Conservation (phyloP, 495 filamentous ascomycete species). For the Xylaria longipes region DNA sequence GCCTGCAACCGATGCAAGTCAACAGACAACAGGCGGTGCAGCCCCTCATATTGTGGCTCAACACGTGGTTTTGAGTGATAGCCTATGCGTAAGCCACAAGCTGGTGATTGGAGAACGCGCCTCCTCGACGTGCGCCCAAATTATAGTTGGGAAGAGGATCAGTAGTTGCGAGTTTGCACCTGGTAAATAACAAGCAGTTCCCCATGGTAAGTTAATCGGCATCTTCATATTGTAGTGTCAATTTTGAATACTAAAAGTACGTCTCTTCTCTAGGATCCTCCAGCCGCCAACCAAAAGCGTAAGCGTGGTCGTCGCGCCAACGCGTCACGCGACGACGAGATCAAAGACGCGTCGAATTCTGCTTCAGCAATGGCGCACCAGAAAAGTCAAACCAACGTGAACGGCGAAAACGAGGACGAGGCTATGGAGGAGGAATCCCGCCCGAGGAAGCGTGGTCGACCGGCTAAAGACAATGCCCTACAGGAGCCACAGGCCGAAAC, state of each 20-base stretch:
- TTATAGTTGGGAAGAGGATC: background rate
- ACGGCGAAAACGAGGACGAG: background rate
- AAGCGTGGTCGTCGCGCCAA: conserved; percentile 49
- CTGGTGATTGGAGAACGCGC: conserved; percentile 3
- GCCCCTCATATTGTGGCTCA: conserved; percentile 10
- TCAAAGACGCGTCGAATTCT: conserved; percentile 45
- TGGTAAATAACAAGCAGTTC: background rate
- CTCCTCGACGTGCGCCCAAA: background rate
- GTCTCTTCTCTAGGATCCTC: conserved; percentile 26
- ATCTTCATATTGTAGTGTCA: conserved; percentile 5
- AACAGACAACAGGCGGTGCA: background rate
- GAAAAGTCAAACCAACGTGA: background rate
- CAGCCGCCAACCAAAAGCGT: conserved; percentile 46
- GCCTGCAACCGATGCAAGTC: background rate
- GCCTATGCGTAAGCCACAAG: conserved; percentile 16
- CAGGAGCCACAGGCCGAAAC: conserved; percentile 30
- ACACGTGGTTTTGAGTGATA: background rate
- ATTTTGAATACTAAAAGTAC: conserved; percentile 28
- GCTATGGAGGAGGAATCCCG: conserved; percentile 25
- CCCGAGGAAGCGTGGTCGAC: conserved; percentile 35
- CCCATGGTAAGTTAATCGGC: background rate
- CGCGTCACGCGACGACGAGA: conserved; percentile 46
- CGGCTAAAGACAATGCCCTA: conserved; percentile 17
- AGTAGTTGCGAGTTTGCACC: background rate
- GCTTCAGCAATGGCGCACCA: conserved; percentile 20